Percentiles rank a stretch among this genome's conserved stretches.
Conservation (phyloP, 352 stramenopile genomes). For the Phytophthora fragariaefolia region DNA sequence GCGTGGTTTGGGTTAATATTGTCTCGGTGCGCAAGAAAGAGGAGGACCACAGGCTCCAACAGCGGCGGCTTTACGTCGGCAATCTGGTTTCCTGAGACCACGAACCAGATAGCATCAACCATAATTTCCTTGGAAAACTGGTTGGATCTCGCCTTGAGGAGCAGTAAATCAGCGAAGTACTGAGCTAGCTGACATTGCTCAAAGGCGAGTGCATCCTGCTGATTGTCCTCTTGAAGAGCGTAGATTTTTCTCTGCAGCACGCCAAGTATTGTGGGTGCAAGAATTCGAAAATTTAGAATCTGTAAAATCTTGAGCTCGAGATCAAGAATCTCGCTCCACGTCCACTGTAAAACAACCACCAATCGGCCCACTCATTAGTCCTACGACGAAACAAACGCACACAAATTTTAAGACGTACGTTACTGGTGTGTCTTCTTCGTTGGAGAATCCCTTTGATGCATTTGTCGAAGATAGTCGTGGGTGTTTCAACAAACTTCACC, state of each 20-base stretch:
- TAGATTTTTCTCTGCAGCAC: slow-evolving; percentile 56
- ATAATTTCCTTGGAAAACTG: slow-evolving; percentile 57
- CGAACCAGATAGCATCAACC: slow-evolving; percentile 66
- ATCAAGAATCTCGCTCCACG: slow-evolving; percentile 64
- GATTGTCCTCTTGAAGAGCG: slow-evolving; percentile 13
- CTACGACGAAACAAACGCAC: background rate
- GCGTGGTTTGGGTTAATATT: slow-evolving; percentile 68
- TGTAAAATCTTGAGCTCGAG: slow-evolving; percentile 55
- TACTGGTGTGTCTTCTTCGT: slow-evolving; percentile 59
- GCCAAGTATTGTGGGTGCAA: slow-evolving; percentile 53
- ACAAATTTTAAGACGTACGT: slow-evolving; percentile 41
- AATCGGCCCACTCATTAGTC: slow-evolving; percentile 6
- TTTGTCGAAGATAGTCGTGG: slow-evolving; percentile 60
- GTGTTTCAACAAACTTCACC: slow-evolving; percentile 76
- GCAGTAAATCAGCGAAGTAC: slow-evolving; percentile 66
- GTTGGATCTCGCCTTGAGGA: slow-evolving; percentile 53
- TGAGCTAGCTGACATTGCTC: slow-evolving; percentile 55
- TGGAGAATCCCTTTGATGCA: slow-evolving; percentile 71
- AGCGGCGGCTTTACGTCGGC: slow-evolving; percentile 52
- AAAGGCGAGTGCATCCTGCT: slow-evolving; percentile 17
- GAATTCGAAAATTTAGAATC: slow-evolving; percentile 60
- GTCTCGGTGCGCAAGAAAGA: slow-evolving; percentile 70
- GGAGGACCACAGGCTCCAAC: slow-evolving; percentile 58
- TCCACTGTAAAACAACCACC: slow-evolving; percentile 48
- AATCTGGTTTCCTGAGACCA: slow-evolving; percentile 54